Base-by-base conservation (phyloP, 768 basidiomycete species). In the Podaxis sp. region DNA sequence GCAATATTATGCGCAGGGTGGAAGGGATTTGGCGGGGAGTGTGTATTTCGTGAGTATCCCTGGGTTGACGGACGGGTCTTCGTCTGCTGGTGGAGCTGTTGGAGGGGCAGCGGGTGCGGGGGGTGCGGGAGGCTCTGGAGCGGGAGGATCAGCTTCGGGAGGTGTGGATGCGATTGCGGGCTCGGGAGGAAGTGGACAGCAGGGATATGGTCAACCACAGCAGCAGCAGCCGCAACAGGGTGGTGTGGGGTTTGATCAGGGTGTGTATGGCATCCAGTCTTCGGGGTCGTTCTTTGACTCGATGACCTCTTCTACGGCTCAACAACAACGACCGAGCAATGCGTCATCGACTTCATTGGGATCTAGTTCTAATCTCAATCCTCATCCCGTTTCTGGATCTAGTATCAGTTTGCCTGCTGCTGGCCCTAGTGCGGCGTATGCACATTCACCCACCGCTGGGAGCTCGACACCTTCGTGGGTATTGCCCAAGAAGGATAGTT, bases 31-130 rank as follows among this genome's bases (percentile, higher is more conserved):
- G 0, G 85, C 89, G 4, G 93, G 93, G 8, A 78, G 88, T 7
- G 89, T 93, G 41, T 94, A 94, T 75, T 94, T 94, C 67, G 74
- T 89, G 54, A 86, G 85, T 2, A 85, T 93, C 1, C 91, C 91
- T 6, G 91, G 90, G 2, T 79, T 93, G 49, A 87, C 84, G 67
- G 85, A 84, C 57, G 73, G 66, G 4, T 71, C 55, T 24, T 66
- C 69, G 1, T 50, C 71, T 50, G 40, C 70, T 27, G 55, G 55
- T 52, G 55, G 61, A 29, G 33, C 60, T 6, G 61, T 33, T 57
- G 59, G 51, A 29, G 53, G 43, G 41, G 55, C 54, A 22, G 50
- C 66, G 54, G 61, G 65, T 61, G 40, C 69, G 66, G 65, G 24
- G 1, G 61, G 52, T 17, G 47, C 25, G 22, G 46, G 49, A 57